Conservation (phyloP, 768 basidiomycete species). For the Epithele typhae region DNA sequence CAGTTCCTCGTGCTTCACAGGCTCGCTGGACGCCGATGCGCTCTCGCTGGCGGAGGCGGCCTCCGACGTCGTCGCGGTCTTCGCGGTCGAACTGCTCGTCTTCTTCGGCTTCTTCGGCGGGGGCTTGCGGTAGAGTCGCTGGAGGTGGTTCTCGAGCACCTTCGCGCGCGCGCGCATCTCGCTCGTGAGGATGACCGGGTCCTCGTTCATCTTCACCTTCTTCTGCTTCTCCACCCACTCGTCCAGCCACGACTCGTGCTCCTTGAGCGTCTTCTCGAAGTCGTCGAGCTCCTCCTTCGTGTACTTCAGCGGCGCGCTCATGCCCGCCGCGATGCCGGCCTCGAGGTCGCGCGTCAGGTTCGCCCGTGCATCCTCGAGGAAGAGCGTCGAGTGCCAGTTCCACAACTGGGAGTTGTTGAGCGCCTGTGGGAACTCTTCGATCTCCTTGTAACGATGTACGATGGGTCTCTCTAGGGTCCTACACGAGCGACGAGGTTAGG, state of each 20-base stretch:
- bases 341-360: slow-evolving; percentile 68
- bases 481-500: neutral
- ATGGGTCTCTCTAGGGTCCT: slow-evolving; percentile 80
- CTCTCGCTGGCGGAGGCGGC: slow-evolving; percentile 7
- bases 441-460: slow-evolving; percentile 85
- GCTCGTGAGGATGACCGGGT: slow-evolving; percentile 80
- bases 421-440: slow-evolving; percentile 76
- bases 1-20: slow-evolving; percentile 20
- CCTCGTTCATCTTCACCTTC: slow-evolving; percentile 62
- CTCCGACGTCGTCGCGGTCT: slow-evolving; percentile 14
- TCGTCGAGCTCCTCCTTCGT: slow-evolving; percentile 80
- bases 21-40: slow-evolving; percentile 3
- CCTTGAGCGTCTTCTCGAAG: slow-evolving; percentile 72
- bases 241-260: slow-evolving; percentile 81
- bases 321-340: slow-evolving; percentile 48
- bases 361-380: slow-evolving; percentile 72
- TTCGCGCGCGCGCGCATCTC: slow-evolving; percentile 86
- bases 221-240: slow-evolving; percentile 83
- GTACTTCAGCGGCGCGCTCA: slow-evolving; percentile 45
- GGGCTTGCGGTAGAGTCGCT: slow-evolving; percentile 65
- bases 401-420: slow-evolving; percentile 81
- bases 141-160: slow-evolving; percentile 70
- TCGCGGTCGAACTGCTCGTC: slow-evolving; percentile 22
- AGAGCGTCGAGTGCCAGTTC: slow-evolving; percentile 85
- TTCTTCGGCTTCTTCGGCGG: slow-evolving; percentile 56